Evolutionary conservation across 257 asterid genomes (phyloP).

Genomic region (Scutellaria baicalensis): DNA sequence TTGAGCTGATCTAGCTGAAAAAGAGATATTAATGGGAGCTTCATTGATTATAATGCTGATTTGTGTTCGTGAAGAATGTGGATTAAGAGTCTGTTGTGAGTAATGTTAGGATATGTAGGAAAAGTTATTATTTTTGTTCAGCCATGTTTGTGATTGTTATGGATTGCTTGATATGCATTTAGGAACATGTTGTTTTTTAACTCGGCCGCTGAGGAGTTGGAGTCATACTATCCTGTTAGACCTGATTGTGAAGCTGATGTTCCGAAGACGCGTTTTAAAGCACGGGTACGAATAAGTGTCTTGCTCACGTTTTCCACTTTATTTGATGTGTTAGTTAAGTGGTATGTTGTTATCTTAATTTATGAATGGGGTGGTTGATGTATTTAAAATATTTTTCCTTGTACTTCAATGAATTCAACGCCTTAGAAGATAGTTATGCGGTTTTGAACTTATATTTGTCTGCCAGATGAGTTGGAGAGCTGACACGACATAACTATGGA

Average conservation of each 20-base stretch:
- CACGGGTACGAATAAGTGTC: conserved; percentile 54
- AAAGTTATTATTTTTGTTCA: conserved; percentile 3
- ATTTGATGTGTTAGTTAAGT: not conserved
- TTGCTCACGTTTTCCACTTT: not conserved
- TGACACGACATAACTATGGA: not conserved
- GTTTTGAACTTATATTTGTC: not conserved
- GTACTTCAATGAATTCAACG: not conserved
- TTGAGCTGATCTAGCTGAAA: conserved; percentile 5
- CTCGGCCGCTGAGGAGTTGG: conserved; percentile 62
- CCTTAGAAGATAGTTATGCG: not conserved
- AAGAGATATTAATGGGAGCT: not conserved
- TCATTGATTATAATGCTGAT: conserved; percentile 13
- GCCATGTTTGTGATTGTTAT: not conserved
- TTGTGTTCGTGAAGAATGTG: conserved; percentile 11
- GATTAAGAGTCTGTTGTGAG: conserved; percentile 4
- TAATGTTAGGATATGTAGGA: conserved; percentile 17
- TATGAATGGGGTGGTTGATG: not conserved
- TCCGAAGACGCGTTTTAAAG: conserved; percentile 78
- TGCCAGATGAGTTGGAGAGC: not conserved
- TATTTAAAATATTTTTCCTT: not conserved
- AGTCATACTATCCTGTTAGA: conserved; percentile 65
- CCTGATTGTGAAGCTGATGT: conserved; percentile 82
- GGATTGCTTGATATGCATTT: conserved; percentile 1
- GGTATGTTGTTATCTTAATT: not conserved
- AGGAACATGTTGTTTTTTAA: conserved; percentile 43